Evolutionary conservation across 352 stramenopile species (phyloP), one percentile per base, ranked within the genome.

Genomic region (Peronospora farinosa): DNA sequence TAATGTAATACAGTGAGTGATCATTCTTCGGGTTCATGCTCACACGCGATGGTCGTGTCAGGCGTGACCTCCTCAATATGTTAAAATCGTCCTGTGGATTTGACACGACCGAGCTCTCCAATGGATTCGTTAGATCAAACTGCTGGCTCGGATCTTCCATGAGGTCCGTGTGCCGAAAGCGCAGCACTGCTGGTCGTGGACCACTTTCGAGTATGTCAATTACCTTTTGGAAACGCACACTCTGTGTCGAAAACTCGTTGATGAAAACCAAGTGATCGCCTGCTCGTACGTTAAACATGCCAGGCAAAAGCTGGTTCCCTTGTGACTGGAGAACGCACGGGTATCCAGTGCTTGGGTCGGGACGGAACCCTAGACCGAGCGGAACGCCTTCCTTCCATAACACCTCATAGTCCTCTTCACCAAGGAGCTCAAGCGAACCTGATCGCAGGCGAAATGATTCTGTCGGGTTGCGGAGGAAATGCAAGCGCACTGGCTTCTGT

Each of bases 1-100:
- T 94, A 53, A 94, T 92, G 65, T 90, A 90, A 63, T 94, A 94
- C 37, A 90, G 56, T 40, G 78, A 88, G 49, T 88, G 76, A 47
- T 90, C 80, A 15, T 87, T 76, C 65, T 88, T 89, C 2, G 80
- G 80, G 54, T 92, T 89, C 52, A 89, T 64, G 41, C 78, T 92
- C 41, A 86, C 65, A 43, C 75, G 83, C 17, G 74, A 87, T 44
- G 78, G 73, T 3, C 74, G 74, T 47, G 79, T 72, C 51, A 85
- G 60, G 33, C 75, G 83, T 33, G 74, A 86, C 61, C 78, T 77
- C 3, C 72, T 70, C 60, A 86, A 65, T 43, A 78, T 78, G 28
- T 70, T 52, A 42, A 75, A 72, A 53, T 87, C 72, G 10, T 91
- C 78, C 43, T 90, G 79, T 9, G 79, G 77, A 28, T 87, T 87